phyloP scores from a whole-genome alignment of 139 green algal genomes.

The Picochlorum sp. region DNA sequence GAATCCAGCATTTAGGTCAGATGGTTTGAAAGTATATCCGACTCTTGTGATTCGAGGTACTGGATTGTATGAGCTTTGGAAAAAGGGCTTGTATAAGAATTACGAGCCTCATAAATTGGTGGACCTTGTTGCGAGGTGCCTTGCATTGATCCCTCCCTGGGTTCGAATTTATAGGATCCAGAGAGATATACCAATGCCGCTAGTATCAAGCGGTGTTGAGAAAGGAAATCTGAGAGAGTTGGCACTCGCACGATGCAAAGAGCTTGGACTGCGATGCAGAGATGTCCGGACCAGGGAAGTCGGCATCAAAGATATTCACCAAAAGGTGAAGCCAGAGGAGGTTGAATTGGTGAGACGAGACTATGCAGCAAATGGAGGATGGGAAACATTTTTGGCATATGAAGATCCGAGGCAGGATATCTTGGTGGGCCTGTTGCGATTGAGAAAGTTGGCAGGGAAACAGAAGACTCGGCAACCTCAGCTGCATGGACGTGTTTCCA shows the following conservation, averaged over 20 bases:
- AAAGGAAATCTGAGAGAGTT: conserved; percentile 96
- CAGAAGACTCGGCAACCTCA: conserved; percentile 54
- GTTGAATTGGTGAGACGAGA: conserved; percentile 93
- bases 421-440: conserved; percentile 85
- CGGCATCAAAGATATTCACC: conserved; percentile 96
- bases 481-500: conserved; percentile 65
- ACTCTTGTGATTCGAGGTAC: conserved; percentile 76
- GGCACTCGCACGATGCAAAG: conserved; percentile 77
- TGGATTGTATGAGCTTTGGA: conserved; percentile 97
- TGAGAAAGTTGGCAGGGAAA: conserved; percentile 46
- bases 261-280: conserved; percentile 77
- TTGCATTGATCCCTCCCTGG: conserved; percentile 90
- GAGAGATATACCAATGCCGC: conserved; percentile 96
- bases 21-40: conserved; percentile 90
- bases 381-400: conserved; percentile 97
- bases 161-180: conserved; percentile 89
- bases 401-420: conserved; percentile 91
- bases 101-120: conserved; percentile 81
- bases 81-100: conserved; percentile 86
- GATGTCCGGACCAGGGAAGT: conserved; percentile 92
- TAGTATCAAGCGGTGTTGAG: conserved; percentile 89
- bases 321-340: conserved; percentile 62
- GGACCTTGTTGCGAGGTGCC: conserved; percentile 82
- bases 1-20: conserved; percentile 82
- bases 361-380: conserved; percentile 88